Conservation (phyloP, 2,329 filamentous ascomycete genomes). For the Diplodia seriata region DNA sequence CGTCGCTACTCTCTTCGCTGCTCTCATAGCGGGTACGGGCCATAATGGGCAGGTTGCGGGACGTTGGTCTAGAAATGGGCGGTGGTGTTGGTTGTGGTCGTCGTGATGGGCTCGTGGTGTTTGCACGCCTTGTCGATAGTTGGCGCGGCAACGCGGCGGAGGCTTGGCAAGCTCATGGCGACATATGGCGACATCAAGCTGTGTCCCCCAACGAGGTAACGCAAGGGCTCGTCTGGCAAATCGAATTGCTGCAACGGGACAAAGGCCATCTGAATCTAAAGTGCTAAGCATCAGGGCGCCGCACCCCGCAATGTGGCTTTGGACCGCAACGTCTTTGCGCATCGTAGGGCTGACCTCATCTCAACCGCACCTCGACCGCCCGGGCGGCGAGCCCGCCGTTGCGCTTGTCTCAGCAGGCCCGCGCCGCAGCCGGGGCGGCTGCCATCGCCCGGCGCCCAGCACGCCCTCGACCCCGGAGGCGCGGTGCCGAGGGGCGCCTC, state of each 20-base stretch:
- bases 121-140: constrained; percentile 24
- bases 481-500: background rate
- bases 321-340: constrained; percentile 1
- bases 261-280: background rate
- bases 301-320: constrained; percentile 26
- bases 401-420: constrained; percentile 2
- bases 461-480: background rate
- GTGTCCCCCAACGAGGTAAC: constrained; percentile 18
- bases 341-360: constrained; percentile 22
- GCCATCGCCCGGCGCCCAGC: background rate
- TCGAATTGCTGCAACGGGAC: constrained; percentile 25
- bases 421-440: background rate
- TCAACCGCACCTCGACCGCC: constrained; percentile 6
- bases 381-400: background rate
- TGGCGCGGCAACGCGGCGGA: constrained; percentile 25
- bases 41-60: background rate
- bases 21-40: constrained; percentile 22
- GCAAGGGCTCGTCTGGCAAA: constrained; percentile 15
- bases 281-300: constrained; percentile 25
- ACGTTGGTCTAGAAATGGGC: background rate
- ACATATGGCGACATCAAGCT: constrained; percentile 29
- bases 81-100: background rate
- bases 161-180: constrained; percentile 26
- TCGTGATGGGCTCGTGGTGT: background rate
- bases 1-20: constrained; percentile 31